Evolutionary conservation across 78 protist genomes (phyloP).

Genomic region (Thecamonas trahens): DNA sequence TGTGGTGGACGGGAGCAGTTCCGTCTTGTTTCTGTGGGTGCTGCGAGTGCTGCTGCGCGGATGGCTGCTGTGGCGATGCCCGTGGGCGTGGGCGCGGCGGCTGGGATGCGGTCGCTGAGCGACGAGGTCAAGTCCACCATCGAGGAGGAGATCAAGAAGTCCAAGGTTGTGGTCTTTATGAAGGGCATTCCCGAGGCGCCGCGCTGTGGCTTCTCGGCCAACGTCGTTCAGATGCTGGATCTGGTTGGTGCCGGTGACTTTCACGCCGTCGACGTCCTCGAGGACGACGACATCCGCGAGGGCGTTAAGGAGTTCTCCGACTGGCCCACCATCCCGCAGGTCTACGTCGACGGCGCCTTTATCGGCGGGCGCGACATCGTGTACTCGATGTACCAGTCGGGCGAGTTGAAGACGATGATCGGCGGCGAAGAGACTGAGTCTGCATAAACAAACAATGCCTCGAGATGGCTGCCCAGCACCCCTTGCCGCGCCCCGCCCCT

Average conservation of each 20-base stretch:
- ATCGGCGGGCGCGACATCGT: conserved; percentile 89
- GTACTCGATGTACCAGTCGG: conserved; percentile 48
- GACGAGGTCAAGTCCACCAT: no score
- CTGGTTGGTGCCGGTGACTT: conserved; percentile 4
- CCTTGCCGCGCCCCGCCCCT: no score
- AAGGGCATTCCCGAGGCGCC: conserved; percentile 85
- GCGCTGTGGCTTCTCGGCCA: conserved; percentile 75
- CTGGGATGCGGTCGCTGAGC: no score
- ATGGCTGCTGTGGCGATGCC: no score
- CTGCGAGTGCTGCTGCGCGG: no score
- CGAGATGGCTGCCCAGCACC: no score
- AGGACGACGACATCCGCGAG: conserved; percentile 47
- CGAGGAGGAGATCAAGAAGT: conserved; percentile 26
- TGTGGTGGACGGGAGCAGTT: no score
- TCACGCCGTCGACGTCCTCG: conserved; percentile 45
- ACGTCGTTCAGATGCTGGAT: conserved; percentile 54
- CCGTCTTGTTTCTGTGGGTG: no score
- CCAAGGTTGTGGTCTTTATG: conserved; percentile 70
- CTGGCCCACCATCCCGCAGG: conserved; percentile 96
- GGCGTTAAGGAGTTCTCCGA: conserved; percentile 59
- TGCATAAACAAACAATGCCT: no score
- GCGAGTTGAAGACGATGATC: no score
- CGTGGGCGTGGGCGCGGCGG: no score
- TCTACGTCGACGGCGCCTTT: conserved; percentile 82
- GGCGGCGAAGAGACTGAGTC: no score